Percentiles rank a stretch among this genome's conserved stretches.
Conservation (phyloP, 768 basidiomycete species). For the Crepidotus variabilis region DNA sequence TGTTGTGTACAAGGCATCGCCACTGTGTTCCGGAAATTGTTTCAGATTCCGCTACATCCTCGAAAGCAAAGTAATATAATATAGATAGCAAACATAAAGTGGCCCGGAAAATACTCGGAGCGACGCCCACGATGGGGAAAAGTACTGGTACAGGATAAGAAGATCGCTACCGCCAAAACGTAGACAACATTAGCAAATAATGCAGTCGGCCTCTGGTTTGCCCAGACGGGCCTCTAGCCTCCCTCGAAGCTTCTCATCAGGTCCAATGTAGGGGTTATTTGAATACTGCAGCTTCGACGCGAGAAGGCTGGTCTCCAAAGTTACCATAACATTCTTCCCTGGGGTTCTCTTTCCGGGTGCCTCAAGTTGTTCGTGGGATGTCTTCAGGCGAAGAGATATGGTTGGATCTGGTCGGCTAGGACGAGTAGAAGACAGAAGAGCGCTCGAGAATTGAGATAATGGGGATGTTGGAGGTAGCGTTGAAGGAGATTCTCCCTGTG, state of each 20-base stretch:
- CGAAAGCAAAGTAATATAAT: no score
- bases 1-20: no score
- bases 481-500: slow-evolving; percentile 7
- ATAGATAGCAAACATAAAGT: no score
- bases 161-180: neutral
- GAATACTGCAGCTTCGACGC: slow-evolving; percentile 48
- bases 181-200: slow-evolving; percentile 32
- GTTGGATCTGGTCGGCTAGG: slow-evolving; percentile 26
- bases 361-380: slow-evolving; percentile 27
- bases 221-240: slow-evolving; percentile 43
- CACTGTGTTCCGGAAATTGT: no score
- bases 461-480: slow-evolving; percentile 5
- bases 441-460: neutral
- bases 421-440: neutral
- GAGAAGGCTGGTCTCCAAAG: slow-evolving; percentile 35
- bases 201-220: slow-evolving; percentile 37
- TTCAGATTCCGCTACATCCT: no score
- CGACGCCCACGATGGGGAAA: no score
- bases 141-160: neutral
- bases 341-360: slow-evolving; percentile 14
- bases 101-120: no score
- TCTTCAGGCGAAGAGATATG: slow-evolving; percentile 34
- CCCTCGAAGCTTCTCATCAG: slow-evolving; percentile 40
- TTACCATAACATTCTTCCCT: slow-evolving; percentile 29
- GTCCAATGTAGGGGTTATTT: slow-evolving; percentile 42